Percentiles rank a stretch among this genome's conserved stretches.
These are phyloP conservation scores for Phytophthora pseudosyringae DNA, from an alignment of 352 stramenopile species.

Conservation along the genomic window DNA sequence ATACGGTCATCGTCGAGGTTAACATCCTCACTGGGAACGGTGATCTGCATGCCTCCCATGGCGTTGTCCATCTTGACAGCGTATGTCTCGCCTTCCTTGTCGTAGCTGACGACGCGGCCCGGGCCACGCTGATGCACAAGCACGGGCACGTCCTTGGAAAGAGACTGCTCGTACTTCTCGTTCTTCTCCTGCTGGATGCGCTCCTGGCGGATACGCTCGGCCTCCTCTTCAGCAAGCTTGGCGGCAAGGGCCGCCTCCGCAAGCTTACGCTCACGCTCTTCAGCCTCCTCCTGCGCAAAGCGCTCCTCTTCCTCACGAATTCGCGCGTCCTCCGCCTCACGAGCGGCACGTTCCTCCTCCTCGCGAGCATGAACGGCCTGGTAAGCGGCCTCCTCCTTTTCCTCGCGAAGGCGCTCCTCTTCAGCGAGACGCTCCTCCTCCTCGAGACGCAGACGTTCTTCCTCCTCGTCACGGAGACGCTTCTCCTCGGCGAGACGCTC, in stretches of 20 bases:
- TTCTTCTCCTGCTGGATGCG: constrained; percentile 71
- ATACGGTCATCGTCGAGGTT: constrained; percentile 88
- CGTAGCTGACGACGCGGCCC: constrained; percentile 77
- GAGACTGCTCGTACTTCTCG: constrained; percentile 86
- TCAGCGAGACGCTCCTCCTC: constrained; percentile 36
- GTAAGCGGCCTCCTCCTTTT: constrained; percentile 28
- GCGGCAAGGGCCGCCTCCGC: constrained; percentile 52
- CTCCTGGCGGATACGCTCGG: constrained; percentile 54
- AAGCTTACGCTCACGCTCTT: constrained; percentile 50
- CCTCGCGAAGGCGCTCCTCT: constrained; percentile 31
- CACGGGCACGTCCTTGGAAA: constrained; percentile 89
- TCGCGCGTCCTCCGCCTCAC: constrained; percentile 37
- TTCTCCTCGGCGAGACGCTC: constrained; percentile 35
- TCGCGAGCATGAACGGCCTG: constrained; percentile 24
- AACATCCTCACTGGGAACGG: constrained; percentile 71
- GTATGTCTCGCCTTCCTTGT: constrained; percentile 84
- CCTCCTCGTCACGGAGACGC: constrained; percentile 28
- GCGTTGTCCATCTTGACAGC: constrained; percentile 68
- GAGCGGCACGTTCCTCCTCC: constrained; percentile 34
- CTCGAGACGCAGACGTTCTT: constrained; percentile 40
- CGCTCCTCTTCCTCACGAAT: constrained; percentile 43
- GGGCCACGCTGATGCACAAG: constrained; percentile 75
- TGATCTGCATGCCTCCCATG: constrained; percentile 75
- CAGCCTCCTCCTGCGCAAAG: constrained; percentile 38
- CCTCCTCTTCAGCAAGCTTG: constrained; percentile 48